Evolutionary conservation across 805 yeast species (phyloP), one percentile per base, ranked within the genome.

Genomic region (Wickerhamiella occidentalis): DNA sequence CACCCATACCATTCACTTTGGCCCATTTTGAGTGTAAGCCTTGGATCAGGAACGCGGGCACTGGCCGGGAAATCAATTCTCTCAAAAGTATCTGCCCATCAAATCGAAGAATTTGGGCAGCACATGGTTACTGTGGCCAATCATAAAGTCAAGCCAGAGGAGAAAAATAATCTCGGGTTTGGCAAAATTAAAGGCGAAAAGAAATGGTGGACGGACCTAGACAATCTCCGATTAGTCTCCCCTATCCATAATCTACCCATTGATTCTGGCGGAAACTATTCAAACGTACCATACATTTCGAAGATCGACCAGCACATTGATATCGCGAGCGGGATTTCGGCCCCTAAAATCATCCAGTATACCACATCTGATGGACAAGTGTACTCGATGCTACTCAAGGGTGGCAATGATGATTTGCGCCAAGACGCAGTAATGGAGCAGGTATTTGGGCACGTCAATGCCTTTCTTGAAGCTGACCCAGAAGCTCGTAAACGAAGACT

Each of bases 361-460:
- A 47, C 43, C 0, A 64, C 80, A 13, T 70, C 79, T 0, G 74
- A 78, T 58, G 97, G 97, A 0, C 54, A 63, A 0, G 58, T 51
- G 0, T 80, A 76, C 52, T 76, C 70, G 50, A 73, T 82, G 60
- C 68, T 92, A 17, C 66, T 88, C 55, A 92, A 92, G 61, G 85
- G 85, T 22, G 87, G 94, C 5, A 74, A 85, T 8, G 98, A 92
- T 65, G 98, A 92, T 65, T 68, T 92, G 47, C 69, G 97, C 47
- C 98, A 94, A 65, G 99, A 92, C 66, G 84, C 95, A 0, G 85
- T 92, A 50, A 94, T 92, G 98, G 94, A 90, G 62, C 97, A 92
- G 61, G 97, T 90, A 1, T 92, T 94, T 63, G 82, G 75, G 18
- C 85, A 87, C 58, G 95, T 87, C 13, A 87, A 88, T 59, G 64